Conservation (phyloP, 352 stramenopile species). For the Plasmopara halstedii region DNA sequence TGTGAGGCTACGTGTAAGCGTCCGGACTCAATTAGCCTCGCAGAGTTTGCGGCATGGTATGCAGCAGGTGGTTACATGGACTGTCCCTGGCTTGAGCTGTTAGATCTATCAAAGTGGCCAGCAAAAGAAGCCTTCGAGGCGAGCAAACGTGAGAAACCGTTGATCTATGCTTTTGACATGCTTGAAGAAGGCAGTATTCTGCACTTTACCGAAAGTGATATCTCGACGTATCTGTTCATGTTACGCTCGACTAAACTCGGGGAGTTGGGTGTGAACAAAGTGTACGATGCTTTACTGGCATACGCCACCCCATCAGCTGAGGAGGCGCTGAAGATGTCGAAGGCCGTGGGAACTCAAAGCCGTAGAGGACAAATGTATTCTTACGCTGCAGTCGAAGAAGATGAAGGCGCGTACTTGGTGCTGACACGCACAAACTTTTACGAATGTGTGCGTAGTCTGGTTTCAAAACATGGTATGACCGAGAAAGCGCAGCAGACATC, state of each 20-base stretch:
- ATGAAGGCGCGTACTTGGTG: conserved; percentile 75
- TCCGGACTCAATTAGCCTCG: conserved; percentile 81
- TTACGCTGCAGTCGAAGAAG: conserved; percentile 72
- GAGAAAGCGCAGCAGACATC: conserved; percentile 82
- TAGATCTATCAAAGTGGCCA: conserved; percentile 94
- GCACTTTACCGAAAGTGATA: conserved; percentile 78
- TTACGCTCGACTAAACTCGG: conserved; percentile 70
- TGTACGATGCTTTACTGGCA: conserved; percentile 71
- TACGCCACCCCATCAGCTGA: conserved; percentile 67
- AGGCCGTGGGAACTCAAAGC: conserved; percentile 32
- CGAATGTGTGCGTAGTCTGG: conserved; percentile 77
- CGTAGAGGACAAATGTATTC: conserved; percentile 51
- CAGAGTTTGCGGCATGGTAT: conserved; percentile 97
- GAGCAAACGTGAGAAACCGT: conserved; percentile 76
- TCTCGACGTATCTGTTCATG: conserved; percentile 82
- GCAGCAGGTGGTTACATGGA: conserved; percentile 90
- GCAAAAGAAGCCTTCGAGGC: conserved; percentile 82
- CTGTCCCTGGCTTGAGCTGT: conserved; percentile 93
- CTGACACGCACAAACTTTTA: conserved; percentile 80
- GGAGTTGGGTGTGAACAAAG: conserved; percentile 61
- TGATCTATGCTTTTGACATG: conserved; percentile 84
- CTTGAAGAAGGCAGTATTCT: conserved; percentile 79
- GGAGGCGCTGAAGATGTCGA: conserved; percentile 59
- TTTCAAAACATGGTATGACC: conserved; percentile 67
- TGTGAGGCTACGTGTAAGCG: conserved; percentile 59